Evolutionary conservation across 345 rosid genomes (phyloP).

Genomic region (Combretum micranthum): DNA sequence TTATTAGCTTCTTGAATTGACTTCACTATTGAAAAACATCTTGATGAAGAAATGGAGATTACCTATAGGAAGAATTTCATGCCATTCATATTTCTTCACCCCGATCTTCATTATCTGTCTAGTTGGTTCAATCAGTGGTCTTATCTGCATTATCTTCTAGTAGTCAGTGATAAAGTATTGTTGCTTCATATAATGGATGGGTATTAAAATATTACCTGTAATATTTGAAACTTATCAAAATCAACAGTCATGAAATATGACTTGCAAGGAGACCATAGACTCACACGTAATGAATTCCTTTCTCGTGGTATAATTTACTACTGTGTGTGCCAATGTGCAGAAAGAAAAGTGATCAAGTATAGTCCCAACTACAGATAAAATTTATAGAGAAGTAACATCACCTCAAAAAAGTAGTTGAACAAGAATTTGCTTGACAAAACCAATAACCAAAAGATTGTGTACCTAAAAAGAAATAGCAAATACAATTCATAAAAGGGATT

Average conservation of each 20-base stretch:
- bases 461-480: conserved; percentile 32
- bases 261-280: too few species aligned
- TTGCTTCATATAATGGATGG: not conserved
- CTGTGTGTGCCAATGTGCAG: not conserved
- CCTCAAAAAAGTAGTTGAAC: conserved; percentile 94
- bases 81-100: conserved; percentile 70
- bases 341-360: too few species aligned
- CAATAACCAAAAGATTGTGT: conserved; percentile 76
- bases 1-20: conserved; percentile 5
- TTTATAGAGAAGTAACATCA: conserved; percentile 9
- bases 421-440: conserved; percentile 63
- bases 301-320: not conserved
- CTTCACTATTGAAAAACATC: conserved; percentile 5
- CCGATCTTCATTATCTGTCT: conserved; percentile 68
- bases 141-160: conserved; percentile 53
- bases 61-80: conserved; percentile 86
- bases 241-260: too few species aligned
- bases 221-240: not conserved
- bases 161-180: not conserved
- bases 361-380: too few species aligned
- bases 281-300: not conserved
- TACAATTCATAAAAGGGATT: not conserved
- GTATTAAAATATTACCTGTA: too few species aligned
- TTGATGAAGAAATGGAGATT: conserved; percentile 4
- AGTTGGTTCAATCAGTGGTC: conserved; percentile 81